phyloP scores from a whole-genome alignment of 805 yeast species.

The Ogataea pini region DNA sequence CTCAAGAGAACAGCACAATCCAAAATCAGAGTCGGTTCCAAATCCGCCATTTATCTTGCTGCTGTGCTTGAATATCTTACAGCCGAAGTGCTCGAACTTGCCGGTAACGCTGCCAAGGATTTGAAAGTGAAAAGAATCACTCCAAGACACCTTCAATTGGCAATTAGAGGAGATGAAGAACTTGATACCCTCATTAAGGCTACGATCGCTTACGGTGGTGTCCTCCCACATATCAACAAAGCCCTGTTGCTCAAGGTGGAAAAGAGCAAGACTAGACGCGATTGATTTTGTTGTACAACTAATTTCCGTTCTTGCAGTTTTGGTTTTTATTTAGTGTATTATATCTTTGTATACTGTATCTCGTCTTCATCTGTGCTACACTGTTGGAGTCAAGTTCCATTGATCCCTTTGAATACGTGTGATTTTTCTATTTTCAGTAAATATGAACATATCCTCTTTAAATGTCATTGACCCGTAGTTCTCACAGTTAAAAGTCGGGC shows the following conservation, averaged over 20 bases:
- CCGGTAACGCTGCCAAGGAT: slow-evolving; percentile 98
- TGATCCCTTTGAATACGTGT: background rate
- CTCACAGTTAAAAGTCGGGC: slow-evolving; percentile 14
- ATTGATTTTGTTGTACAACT: slow-evolving; percentile 5
- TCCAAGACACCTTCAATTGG: slow-evolving; percentile 95
- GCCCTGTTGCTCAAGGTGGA: slow-evolving; percentile 78
- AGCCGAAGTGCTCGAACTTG: slow-evolving; percentile 95
- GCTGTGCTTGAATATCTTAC: slow-evolving; percentile 95
- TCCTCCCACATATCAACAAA: slow-evolving; percentile 88
- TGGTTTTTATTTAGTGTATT: slow-evolving; percentile 19
- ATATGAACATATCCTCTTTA: slow-evolving; percentile 7
- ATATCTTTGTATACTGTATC: slow-evolving; percentile 22
- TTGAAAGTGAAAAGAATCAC: slow-evolving; percentile 94
- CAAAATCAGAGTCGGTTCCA: slow-evolving; percentile 70
- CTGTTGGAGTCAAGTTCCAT: slow-evolving; percentile 4
- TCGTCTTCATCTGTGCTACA: slow-evolving; percentile 6
- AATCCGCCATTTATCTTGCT: slow-evolving; percentile 87
- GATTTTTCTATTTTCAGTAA: background rate
- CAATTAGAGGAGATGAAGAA: slow-evolving; percentile 98
- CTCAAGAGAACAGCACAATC: slow-evolving; percentile 86
- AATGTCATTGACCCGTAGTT: slow-evolving; percentile 8
- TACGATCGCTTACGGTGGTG: slow-evolving; percentile 98
- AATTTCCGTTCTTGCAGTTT: slow-evolving; percentile 4
- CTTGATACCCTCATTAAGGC: slow-evolving; percentile 91
- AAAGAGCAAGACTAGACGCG: slow-evolving; percentile 43